phyloP scores from a whole-genome alignment of 805 yeast species.

The Starmerella geochares region DNA sequence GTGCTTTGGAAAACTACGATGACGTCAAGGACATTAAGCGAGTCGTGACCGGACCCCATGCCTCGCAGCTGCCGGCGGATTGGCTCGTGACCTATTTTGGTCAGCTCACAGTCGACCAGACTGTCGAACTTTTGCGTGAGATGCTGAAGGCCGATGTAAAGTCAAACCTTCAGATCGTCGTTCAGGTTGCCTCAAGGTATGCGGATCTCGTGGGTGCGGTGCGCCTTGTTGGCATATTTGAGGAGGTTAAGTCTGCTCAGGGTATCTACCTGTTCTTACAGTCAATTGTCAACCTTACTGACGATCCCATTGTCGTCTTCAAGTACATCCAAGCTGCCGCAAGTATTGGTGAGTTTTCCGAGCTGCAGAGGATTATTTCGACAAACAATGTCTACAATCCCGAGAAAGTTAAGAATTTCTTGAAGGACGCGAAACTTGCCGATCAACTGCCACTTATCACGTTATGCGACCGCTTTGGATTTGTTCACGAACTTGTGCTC shows the following conservation, averaged over 20 bases:
- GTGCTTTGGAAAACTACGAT: conserved; percentile 92
- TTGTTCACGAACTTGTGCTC: conserved; percentile 84
- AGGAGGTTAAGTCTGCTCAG: conserved; percentile 82
- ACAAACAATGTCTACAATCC: conserved; percentile 92
- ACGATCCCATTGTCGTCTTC: conserved; percentile 89
- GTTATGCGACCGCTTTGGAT: conserved; percentile 86
- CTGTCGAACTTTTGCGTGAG: conserved; percentile 75
- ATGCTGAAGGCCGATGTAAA: conserved; percentile 69
- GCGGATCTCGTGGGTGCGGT: conserved; percentile 86
- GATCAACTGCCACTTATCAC: conserved; percentile 94
- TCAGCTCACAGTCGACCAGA: conserved; percentile 86
- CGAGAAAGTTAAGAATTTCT: conserved; percentile 92
- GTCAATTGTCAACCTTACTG: conserved; percentile 84
- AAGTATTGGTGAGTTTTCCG: conserved; percentile 76
- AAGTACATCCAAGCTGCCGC: conserved; percentile 95
- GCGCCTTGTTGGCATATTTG: conserved; percentile 78
- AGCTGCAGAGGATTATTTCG: conserved; percentile 90
- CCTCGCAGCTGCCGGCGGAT: conserved; percentile 57
- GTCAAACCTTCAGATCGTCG: conserved; percentile 82
- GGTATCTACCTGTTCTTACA: conserved; percentile 91
- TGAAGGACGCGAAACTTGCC: conserved; percentile 85
- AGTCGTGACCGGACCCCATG: conserved; percentile 74
- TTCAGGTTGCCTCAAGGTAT: conserved; percentile 93
- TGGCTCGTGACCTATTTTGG: conserved; percentile 93
- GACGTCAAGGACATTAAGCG: conserved; percentile 93